These are phyloP conservation scores for Penicillium janthinellum DNA, from an alignment of 2,329 filamentous ascomycete species.

Conservation along the genomic window DNA sequence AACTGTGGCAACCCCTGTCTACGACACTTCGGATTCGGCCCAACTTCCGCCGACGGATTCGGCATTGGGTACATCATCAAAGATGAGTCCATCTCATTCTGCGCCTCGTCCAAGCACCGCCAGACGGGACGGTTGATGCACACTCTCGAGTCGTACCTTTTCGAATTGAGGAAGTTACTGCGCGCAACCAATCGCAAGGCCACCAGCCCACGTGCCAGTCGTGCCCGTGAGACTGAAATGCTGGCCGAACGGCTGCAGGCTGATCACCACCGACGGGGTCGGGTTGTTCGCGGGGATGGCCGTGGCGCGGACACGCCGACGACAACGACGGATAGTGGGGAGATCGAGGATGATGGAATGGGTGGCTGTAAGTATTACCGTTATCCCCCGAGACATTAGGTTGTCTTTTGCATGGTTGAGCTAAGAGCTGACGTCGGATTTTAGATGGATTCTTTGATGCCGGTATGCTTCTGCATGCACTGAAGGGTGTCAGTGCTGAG, in stretches of 20 bases:
- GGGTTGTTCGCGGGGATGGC: slow-evolving; percentile 65
- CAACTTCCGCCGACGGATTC: slow-evolving; percentile 90
- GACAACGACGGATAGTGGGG: slow-evolving; percentile 69
- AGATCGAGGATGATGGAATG: slow-evolving; percentile 80
- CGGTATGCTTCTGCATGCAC: slow-evolving; percentile 86
- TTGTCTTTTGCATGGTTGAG: neutral
- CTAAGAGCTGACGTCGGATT: slow-evolving; percentile 10
- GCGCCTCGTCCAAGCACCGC: slow-evolving; percentile 87
- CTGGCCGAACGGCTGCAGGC: slow-evolving; percentile 43
- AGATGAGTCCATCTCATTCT: slow-evolving; percentile 85
- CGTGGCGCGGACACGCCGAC: slow-evolving; percentile 61
- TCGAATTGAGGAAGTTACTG: slow-evolving; percentile 85
- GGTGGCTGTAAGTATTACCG: slow-evolving; percentile 77
- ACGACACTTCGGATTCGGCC: slow-evolving; percentile 94
- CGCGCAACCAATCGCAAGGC: slow-evolving; percentile 65
- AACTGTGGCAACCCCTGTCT: slow-evolving; percentile 97
- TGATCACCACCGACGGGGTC: slow-evolving; percentile 64
- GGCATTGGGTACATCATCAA: slow-evolving; percentile 99
- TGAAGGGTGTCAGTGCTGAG: slow-evolving; percentile 61
- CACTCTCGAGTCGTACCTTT: slow-evolving; percentile 82
- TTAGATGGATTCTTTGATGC: slow-evolving; percentile 96
- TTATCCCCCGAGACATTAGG: neutral
- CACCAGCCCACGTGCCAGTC: slow-evolving; percentile 55
- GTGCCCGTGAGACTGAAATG: slow-evolving; percentile 63
- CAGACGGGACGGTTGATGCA: slow-evolving; percentile 91